phyloP scores from a whole-genome alignment of 176 grass and related monocot genomes.

The Stipa capillata region DNA sequence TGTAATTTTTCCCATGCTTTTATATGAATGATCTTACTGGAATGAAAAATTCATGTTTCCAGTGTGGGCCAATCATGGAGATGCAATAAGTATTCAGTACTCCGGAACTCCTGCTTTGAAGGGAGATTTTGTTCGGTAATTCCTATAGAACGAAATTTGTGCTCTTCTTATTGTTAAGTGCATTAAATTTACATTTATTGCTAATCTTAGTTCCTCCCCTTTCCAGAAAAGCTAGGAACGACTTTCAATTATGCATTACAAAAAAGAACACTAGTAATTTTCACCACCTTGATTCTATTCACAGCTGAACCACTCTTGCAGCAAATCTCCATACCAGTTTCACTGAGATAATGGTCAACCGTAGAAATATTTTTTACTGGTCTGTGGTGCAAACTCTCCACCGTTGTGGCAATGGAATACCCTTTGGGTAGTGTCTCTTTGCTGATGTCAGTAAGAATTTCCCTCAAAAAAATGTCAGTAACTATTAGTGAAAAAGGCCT shows the following conservation, averaged over 20 bases:
- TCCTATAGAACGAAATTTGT: neutral
- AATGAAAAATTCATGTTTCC: conserved; percentile 22
- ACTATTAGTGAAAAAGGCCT: neutral
- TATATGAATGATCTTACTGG: conserved; percentile 6
- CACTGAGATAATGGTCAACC: neutral
- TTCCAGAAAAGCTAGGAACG: neutral
- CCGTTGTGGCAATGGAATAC: neutral
- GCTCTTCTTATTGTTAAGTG: neutral
- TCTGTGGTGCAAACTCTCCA: neutral
- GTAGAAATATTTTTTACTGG: neutral
- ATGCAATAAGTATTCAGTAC: conserved; percentile 98
- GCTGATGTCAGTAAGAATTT: neutral
- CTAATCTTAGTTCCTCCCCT: neutral
- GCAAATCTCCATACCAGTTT: neutral
- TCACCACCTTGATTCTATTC: conserved; percentile 2
- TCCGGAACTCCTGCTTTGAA: conserved; percentile 95
- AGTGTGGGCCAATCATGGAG: conserved; percentile 99
- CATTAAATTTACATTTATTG: neutral
- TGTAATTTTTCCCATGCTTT: conserved; percentile 5
- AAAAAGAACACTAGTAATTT: neutral
- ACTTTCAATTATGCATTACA: conserved; percentile 1
- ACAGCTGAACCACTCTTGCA: neutral
- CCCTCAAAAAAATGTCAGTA: neutral
- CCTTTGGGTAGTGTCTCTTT: neutral
- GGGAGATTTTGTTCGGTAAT: conserved; percentile 97